Evolutionary conservation across 1,284 basidiomycete genomes (phyloP).

Genomic region (Cryptococcus sp.): DNA sequence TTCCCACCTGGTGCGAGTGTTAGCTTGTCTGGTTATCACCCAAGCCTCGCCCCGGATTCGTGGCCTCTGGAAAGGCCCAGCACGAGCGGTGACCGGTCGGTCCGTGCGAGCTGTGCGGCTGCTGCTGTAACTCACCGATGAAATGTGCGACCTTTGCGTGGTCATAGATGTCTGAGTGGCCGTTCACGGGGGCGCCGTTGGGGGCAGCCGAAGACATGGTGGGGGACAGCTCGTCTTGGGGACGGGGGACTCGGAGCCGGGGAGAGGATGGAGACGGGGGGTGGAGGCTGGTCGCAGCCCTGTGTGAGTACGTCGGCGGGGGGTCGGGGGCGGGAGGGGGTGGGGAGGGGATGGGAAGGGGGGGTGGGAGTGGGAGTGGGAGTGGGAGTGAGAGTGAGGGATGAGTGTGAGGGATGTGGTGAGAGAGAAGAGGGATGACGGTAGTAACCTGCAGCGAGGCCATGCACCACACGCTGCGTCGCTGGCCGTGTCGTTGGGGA

Average conservation of each 20-base stretch:
- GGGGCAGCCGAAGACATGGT: slow-evolving; percentile 29
- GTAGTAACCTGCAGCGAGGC: too few species aligned
- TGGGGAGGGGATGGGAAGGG: neutral
- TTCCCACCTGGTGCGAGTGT: slow-evolving; percentile 70
- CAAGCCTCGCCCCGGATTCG: neutral
- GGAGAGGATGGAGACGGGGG: neutral
- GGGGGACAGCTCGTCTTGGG: neutral
- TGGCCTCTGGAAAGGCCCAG: neutral
- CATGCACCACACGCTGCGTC: too few species aligned
- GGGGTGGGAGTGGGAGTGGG: neutral
- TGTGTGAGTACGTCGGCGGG: neutral
- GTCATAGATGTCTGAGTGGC: slow-evolving; percentile 41
- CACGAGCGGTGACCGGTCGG: neutral
- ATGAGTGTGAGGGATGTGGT: too few species aligned
- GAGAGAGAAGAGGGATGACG: too few species aligned
- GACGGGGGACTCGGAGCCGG: neutral
- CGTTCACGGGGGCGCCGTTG: slow-evolving; percentile 20
- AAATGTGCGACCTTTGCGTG: slow-evolving; percentile 73
- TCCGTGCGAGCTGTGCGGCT: too few species aligned
- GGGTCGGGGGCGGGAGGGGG: neutral
- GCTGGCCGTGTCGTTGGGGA: too few species aligned
- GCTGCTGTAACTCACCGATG: slow-evolving; percentile 57
- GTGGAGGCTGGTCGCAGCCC: neutral
- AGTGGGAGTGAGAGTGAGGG: neutral
- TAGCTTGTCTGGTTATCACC: neutral